Percentiles rank a stretch among this genome's conserved stretches.
Evolutionary conservation across 352 stramenopile species (phyloP).

Genomic region (Phytophthora megakarya): DNA sequence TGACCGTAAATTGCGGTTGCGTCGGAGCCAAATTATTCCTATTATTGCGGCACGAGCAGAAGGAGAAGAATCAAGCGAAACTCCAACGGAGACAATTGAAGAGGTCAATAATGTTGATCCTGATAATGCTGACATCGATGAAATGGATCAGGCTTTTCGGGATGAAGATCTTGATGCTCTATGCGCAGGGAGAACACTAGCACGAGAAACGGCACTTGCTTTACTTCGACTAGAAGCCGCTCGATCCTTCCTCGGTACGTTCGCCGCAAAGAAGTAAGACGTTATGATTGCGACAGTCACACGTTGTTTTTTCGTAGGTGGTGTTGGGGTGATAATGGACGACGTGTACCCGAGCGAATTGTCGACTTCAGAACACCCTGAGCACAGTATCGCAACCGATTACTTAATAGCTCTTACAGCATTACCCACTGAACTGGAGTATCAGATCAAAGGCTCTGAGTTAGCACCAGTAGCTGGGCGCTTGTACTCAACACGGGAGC

Average conservation of each 20-base stretch:
- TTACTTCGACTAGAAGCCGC: conserved; percentile 49
- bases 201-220: conserved; percentile 30
- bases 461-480: conserved; percentile 41
- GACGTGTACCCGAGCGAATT: conserved; percentile 61
- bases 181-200: conserved; percentile 38
- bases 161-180: conserved; percentile 46
- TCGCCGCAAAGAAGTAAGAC: neutral
- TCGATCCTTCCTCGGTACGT: conserved; percentile 45
- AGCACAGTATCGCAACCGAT: conserved; percentile 34
- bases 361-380: conserved; percentile 17
- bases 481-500: conserved; percentile 69
- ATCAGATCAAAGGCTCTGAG: conserved; percentile 35
- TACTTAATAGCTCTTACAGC: conserved; percentile 66
- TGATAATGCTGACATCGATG: conserved; percentile 13
- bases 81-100: too few relatives aligned
- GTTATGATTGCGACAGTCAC: conserved; percentile 2
- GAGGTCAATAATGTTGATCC: too few relatives aligned
- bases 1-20: conserved; percentile 28
- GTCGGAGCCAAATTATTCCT: conserved; percentile 9
- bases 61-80: conserved; percentile 12
- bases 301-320: conserved; percentile 34
- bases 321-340: conserved; percentile 67
- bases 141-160: conserved; percentile 38
- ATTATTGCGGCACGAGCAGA: neutral
- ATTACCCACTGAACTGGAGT: conserved; percentile 40